Percentiles rank a stretch among this genome's conserved stretches.
Conservation (phyloP, 805 yeast species). For the Metschnikowia reukaufii region DNA sequence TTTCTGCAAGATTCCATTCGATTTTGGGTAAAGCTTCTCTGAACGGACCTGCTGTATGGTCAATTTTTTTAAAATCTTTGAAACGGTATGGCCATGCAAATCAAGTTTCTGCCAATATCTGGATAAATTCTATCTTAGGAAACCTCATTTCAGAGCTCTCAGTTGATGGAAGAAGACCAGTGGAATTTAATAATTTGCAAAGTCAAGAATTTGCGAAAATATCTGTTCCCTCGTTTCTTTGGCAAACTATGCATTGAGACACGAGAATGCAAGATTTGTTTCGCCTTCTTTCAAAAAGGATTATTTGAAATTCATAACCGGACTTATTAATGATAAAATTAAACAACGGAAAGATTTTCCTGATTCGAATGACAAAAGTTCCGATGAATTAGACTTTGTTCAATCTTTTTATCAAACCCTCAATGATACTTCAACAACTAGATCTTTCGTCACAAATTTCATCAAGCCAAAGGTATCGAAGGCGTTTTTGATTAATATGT, state of each 20-base stretch:
- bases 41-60: constrained; percentile 26
- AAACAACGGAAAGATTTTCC: constrained; percentile 28
- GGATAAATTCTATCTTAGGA: constrained; percentile 33
- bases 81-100: constrained; percentile 23
- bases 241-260: constrained; percentile 28
- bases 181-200: constrained; percentile 20
- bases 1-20: constrained; percentile 34
- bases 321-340: constrained; percentile 18
- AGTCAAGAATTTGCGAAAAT: constrained; percentile 26
- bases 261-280: constrained; percentile 19
- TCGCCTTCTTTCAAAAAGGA: constrained; percentile 26
- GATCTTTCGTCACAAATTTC: constrained; percentile 13
- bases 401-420: constrained; percentile 33
- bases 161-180: constrained; percentile 18
- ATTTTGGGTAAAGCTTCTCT: constrained; percentile 29
- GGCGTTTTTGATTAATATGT: constrained; percentile 29
- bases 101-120: constrained; percentile 34
- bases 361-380: constrained; percentile 25
- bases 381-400: constrained; percentile 27
- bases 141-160: constrained; percentile 22
- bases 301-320: constrained; percentile 25
- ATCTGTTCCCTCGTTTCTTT: constrained; percentile 26
- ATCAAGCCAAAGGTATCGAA: constrained; percentile 28
- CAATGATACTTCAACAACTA: constrained; percentile 22
- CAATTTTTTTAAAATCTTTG: constrained; percentile 24